These are phyloP conservation scores for Penicillium sp. DNA, from an alignment of 2,329 filamentous ascomycete genomes.

Conservation along the genomic window DNA sequence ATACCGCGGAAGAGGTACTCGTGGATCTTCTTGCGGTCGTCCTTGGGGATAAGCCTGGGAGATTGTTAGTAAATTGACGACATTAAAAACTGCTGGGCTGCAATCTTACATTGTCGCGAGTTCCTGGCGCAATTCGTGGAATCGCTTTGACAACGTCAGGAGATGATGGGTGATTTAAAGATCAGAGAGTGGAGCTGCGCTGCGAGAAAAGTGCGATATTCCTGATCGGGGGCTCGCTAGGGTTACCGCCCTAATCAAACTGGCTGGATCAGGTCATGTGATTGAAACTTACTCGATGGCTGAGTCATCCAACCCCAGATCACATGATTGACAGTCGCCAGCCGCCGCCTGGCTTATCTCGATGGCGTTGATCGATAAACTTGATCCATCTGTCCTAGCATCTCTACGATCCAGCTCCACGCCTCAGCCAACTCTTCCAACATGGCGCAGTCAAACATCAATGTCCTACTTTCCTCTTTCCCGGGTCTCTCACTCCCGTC, in stretches of 20 bases:
- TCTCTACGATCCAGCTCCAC: background rate
- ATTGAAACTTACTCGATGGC: background rate
- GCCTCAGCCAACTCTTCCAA: constrained; percentile 20
- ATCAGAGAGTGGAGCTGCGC: constrained; percentile 40
- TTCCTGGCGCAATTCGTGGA: constrained; percentile 57
- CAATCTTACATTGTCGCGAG: constrained; percentile 56
- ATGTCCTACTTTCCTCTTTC: constrained; percentile 84
- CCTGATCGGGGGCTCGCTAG: constrained; percentile 34
- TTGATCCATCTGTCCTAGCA: background rate
- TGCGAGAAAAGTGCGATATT: constrained; percentile 44
- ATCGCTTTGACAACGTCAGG: constrained; percentile 55
- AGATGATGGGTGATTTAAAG: constrained; percentile 43
- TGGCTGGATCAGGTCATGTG: constrained; percentile 10
- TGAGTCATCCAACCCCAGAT: constrained; percentile 5
- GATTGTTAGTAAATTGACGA: constrained; percentile 24
- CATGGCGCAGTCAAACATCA: constrained; percentile 67
- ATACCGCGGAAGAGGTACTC: constrained; percentile 97
- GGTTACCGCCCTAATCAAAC: constrained; percentile 36
- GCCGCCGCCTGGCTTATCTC: constrained; percentile 1
- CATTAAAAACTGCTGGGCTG: constrained; percentile 1
- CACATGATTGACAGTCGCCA: constrained; percentile 10
- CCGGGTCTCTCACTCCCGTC: constrained; percentile 78
- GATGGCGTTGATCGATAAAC: background rate
- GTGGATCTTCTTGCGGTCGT: constrained; percentile 99
- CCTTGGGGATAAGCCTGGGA: constrained; percentile 95